phyloP scores from a whole-genome alignment of 352 stramenopile species.

The Phytophthora kernoviae region DNA sequence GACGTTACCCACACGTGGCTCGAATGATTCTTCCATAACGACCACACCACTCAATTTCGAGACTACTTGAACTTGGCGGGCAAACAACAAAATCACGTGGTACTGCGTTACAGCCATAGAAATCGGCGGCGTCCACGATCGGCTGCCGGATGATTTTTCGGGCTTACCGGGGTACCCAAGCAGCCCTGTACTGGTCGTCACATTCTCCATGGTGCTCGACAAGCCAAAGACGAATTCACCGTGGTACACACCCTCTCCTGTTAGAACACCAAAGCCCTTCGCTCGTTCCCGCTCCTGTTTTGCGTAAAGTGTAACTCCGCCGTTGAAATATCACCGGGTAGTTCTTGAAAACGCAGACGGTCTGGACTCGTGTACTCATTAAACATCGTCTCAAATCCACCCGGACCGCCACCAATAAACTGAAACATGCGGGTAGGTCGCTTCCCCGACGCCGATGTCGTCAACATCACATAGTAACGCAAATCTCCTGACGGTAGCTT shows the following conservation, averaged over 20 bases:
- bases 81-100: conserved; percentile 92
- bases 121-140: conserved; percentile 69
- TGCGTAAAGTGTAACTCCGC: conserved; percentile 78
- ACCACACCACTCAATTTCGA: conserved; percentile 89
- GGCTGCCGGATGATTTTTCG: conserved; percentile 42
- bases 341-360: conserved; percentile 88
- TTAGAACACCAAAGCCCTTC: conserved; percentile 91
- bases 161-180: conserved; percentile 74
- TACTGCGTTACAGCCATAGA: conserved; percentile 91
- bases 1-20: conserved; percentile 75
- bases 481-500: conserved; percentile 57
- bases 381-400: conserved; percentile 88
- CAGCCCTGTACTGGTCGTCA: conserved; percentile 76
- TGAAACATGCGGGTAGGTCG: conserved; percentile 91
- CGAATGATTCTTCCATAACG: conserved; percentile 85
- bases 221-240: conserved; percentile 82
- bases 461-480: conserved; percentile 82
- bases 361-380: conserved; percentile 81
- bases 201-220: conserved; percentile 78
- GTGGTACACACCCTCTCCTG: conserved; percentile 90
- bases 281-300: conserved; percentile 82
- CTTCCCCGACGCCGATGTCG: conserved; percentile 84
- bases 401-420: conserved; percentile 74
- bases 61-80: conserved; percentile 78
- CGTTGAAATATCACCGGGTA: conserved; percentile 84